These are phyloP conservation scores for Yarrowia sp. DNA, from an alignment of 805 yeast genomes.

Conservation along the genomic window DNA sequence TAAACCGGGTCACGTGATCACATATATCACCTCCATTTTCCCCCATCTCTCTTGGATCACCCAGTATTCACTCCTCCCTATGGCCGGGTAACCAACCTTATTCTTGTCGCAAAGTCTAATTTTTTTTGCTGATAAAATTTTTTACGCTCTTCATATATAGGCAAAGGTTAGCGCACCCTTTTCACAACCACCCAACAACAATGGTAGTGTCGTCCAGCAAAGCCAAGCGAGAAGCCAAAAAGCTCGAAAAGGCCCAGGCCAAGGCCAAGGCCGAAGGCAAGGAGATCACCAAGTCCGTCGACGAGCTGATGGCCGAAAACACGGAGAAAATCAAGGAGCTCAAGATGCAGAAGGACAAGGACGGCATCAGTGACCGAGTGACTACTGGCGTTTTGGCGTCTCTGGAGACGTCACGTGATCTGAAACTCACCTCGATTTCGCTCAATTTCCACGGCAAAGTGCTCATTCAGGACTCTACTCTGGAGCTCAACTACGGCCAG, in stretches of 20 bases:
- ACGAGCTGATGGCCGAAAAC: conserved; percentile 47
- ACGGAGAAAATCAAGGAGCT: conserved; percentile 78
- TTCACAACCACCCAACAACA: background rate
- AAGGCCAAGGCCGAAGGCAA: conserved; percentile 47
- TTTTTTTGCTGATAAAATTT: too few relatives aligned
- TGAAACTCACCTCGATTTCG: conserved; percentile 86
- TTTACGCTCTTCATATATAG: background rate
- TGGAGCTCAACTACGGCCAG: conserved; percentile 96
- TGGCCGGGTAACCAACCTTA: background rate
- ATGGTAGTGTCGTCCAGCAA: conserved; percentile 41
- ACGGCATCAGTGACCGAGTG: conserved; percentile 95
- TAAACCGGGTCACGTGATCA: too few relatives aligned
- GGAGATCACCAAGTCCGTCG: conserved; percentile 50
- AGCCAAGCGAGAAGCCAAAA: conserved; percentile 97
- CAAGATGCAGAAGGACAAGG: conserved; percentile 89
- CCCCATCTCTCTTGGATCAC: too few relatives aligned
- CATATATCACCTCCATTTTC: too few relatives aligned
- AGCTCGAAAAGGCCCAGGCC: conserved; percentile 79
- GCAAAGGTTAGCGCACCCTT: too few relatives aligned
- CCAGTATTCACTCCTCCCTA: too few relatives aligned
- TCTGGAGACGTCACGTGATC: conserved; percentile 85
- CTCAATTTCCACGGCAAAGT: conserved; percentile 97
- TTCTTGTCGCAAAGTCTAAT: background rate
- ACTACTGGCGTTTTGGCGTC: conserved; percentile 95
- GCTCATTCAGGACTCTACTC: conserved; percentile 81